Conservation (phyloP, 2,329 filamentous ascomycete species). For the Nigrospora osmanthi region DNA sequence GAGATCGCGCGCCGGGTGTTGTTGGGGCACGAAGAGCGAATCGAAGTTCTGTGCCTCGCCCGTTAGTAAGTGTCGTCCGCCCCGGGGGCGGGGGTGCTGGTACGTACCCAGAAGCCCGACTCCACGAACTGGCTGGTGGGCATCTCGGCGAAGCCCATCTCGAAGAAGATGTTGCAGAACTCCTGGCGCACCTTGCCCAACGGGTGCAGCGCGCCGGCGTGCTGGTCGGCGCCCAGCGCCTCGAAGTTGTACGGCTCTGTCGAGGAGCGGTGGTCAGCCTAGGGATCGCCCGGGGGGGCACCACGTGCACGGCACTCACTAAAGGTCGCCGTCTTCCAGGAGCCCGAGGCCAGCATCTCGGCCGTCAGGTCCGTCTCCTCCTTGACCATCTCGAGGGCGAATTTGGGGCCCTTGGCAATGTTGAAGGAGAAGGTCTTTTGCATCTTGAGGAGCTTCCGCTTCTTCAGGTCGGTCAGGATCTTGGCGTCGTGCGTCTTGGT, state of each 20-base stretch:
- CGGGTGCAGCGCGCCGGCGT: slow-evolving; percentile 55
- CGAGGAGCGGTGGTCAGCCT: too few relatives aligned
- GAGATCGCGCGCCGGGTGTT: slow-evolving; percentile 93
- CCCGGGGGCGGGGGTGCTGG: background rate
- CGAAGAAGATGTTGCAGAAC: slow-evolving; percentile 97
- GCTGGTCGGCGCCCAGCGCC: slow-evolving; percentile 51
- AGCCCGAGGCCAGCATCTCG: slow-evolving; percentile 81
- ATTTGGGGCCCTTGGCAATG: slow-evolving; percentile 79
- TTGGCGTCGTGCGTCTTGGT: slow-evolving; percentile 66
- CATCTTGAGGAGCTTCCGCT: slow-evolving; percentile 80
- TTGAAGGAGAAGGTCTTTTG: slow-evolving; percentile 83
- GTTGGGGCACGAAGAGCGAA: slow-evolving; percentile 90
- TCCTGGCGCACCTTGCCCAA: slow-evolving; percentile 93
- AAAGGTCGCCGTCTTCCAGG: slow-evolving; percentile 89
- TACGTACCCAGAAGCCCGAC: slow-evolving; percentile 74
- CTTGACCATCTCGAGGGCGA: slow-evolving; percentile 78
- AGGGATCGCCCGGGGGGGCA: too few relatives aligned
- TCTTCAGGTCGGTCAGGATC: slow-evolving; percentile 73
- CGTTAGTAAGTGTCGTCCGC: too few relatives aligned
- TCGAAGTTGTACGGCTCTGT: slow-evolving; percentile 49
- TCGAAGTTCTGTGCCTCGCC: slow-evolving; percentile 63
- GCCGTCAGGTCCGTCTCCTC: slow-evolving; percentile 93
- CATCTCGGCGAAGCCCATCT: slow-evolving; percentile 99
- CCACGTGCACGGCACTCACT: slow-evolving; percentile 25
- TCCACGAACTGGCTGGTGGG: slow-evolving; percentile 89